phyloP scores from a whole-genome alignment of 2,329 filamentous ascomycete species.

The Diplodia scrobiculata region DNA sequence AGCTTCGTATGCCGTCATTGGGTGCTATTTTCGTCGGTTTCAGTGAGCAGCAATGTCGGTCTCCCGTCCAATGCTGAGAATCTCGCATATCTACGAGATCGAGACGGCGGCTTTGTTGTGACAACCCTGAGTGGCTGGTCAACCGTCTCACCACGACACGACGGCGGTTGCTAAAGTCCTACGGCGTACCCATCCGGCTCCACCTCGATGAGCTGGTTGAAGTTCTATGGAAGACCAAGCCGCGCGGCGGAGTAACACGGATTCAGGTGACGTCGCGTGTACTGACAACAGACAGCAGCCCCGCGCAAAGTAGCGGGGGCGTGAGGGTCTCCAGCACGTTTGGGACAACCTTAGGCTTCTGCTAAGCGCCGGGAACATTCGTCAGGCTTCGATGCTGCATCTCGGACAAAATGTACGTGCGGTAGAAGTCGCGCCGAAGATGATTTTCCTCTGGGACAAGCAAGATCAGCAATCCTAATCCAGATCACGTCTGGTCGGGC shows the following conservation, averaged over 20 bases:
- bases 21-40: slow-evolving; percentile 24
- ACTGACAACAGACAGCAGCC: slow-evolving; percentile 15
- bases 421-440: slow-evolving; percentile 16
- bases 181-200: slow-evolving; percentile 13
- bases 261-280: slow-evolving; percentile 27
- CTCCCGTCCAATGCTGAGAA: slow-evolving; percentile 14
- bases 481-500: slow-evolving; percentile 17
- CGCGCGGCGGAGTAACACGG: slow-evolving; percentile 23
- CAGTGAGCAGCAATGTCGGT: slow-evolving; percentile 22
- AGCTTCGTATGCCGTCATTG: slow-evolving; percentile 13
- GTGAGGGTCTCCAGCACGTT: background rate
- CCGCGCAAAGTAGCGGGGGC: slow-evolving; percentile 19
- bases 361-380: slow-evolving; percentile 24
- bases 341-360: slow-evolving; percentile 11
- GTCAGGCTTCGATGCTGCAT: slow-evolving; percentile 21
- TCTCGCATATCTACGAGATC: slow-evolving; percentile 4
- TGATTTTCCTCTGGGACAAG: slow-evolving; percentile 21
- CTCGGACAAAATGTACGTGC: slow-evolving; percentile 20
- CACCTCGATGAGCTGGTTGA: slow-evolving; percentile 25
- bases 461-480: slow-evolving; percentile 23
- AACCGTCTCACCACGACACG: slow-evolving; percentile 20
- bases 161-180: slow-evolving; percentile 17
- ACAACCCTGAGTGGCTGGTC: slow-evolving; percentile 5
- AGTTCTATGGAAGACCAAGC: slow-evolving; percentile 17
- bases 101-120: slow-evolving; percentile 5